Evolutionary conservation across 345 rosid genomes (phyloP).

Genomic region (Gossypium ekmanianum): DNA sequence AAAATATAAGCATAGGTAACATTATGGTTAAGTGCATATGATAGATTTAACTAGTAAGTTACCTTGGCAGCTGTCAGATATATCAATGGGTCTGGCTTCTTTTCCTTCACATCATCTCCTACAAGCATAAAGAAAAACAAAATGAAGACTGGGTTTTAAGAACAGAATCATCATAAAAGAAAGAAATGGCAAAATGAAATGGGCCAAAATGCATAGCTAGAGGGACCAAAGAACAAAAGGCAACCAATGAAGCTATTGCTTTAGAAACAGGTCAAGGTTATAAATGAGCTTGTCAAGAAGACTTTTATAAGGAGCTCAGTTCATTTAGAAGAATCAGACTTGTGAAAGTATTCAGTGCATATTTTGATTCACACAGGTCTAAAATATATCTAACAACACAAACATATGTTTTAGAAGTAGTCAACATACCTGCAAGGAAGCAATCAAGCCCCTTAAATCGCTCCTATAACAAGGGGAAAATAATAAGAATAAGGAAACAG

Average conservation of each 20-base stretch:
- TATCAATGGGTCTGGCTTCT: constrained; percentile 89
- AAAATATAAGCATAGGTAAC: not conserved
- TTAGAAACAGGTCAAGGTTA: not conserved
- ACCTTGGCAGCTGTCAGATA: constrained; percentile 81
- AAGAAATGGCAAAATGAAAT: not conserved
- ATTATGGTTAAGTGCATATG: not conserved
- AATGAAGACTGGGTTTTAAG: not conserved
- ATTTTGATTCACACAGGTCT: not conserved
- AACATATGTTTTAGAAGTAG: not conserved
- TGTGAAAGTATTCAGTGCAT: constrained; percentile 8
- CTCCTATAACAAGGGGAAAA: constrained; percentile 40
- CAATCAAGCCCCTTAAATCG: constrained; percentile 88
- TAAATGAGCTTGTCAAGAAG: not conserved
- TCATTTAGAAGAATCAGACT: not conserved
- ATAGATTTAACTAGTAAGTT: not conserved
- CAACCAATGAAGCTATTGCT: not conserved
- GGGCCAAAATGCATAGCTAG: not conserved
- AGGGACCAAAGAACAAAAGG: not conserved
- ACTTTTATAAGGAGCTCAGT: not conserved
- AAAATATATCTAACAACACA: not conserved
- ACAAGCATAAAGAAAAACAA: constrained; percentile 5
- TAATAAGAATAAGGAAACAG: constrained; percentile 9
- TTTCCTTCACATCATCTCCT: constrained; percentile 98
- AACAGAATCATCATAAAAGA: not conserved
- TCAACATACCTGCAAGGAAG: constrained; percentile 75